Percentiles rank a stretch among this genome's conserved stretches.
Evolutionary conservation across 2,329 filamentous ascomycete species (phyloP).

Genomic region (Fusarium sp.): DNA sequence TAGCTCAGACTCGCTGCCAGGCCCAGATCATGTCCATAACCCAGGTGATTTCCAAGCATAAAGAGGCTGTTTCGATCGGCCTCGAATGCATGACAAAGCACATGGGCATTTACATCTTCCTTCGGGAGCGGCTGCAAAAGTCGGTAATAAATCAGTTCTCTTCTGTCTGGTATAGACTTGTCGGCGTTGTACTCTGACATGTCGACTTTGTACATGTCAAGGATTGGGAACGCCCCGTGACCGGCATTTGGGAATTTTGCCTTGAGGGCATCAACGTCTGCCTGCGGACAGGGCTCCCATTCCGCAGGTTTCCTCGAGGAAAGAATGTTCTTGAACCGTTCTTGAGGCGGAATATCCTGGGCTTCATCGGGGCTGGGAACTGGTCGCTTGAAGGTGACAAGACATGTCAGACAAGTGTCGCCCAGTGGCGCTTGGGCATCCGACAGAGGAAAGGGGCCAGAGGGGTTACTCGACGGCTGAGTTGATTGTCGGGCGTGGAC

Average conservation of each 20-base stretch:
- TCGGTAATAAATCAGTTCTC: constrained; percentile 67
- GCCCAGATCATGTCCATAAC: constrained; percentile 60
- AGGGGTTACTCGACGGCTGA: constrained; percentile 54
- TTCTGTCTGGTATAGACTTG: constrained; percentile 60
- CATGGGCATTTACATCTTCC: constrained; percentile 61
- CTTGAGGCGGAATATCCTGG: constrained; percentile 60
- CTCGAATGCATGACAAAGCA: constrained; percentile 66
- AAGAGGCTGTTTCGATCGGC: constrained; percentile 70
- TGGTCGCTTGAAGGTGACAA: constrained; percentile 67
- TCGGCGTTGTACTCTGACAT: constrained; percentile 62
- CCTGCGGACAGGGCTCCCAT: constrained; percentile 63
- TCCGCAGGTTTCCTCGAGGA: constrained; percentile 53
- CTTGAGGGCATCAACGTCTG: constrained; percentile 62
- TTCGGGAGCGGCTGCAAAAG: constrained; percentile 60
- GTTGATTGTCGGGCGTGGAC: constrained; percentile 66
- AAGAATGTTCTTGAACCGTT: constrained; percentile 61
- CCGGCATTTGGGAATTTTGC: constrained; percentile 55
- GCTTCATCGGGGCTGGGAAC: constrained; percentile 54
- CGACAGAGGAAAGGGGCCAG: constrained; percentile 56
- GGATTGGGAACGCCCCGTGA: constrained; percentile 63
- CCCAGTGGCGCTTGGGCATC: constrained; percentile 59
- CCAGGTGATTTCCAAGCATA: constrained; percentile 66
- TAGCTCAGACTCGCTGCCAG: constrained; percentile 65
- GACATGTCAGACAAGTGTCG: constrained; percentile 65
- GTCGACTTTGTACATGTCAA: constrained; percentile 71